These are phyloP conservation scores for Globisporangium heterothallicum DNA, from an alignment of 352 stramenopile species.

Conservation along the genomic window DNA sequence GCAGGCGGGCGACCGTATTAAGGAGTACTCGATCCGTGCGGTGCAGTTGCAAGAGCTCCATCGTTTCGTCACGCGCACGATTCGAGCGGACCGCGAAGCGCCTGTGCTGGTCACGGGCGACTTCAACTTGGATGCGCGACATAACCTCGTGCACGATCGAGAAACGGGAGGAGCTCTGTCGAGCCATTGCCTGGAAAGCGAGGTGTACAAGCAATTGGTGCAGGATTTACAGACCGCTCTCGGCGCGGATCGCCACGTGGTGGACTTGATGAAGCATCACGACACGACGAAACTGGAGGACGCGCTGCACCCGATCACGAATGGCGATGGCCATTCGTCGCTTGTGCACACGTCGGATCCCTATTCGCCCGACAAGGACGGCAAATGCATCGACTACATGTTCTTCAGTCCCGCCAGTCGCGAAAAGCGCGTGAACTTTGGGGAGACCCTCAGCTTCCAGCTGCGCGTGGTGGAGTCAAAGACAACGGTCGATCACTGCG, in stretches of 20 bases:
- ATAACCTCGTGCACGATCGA: constrained; percentile 50
- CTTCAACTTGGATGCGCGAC: constrained; percentile 77
- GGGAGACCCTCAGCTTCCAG: constrained; percentile 30
- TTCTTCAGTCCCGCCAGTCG: constrained; percentile 53
- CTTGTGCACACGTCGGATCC: constrained; percentile 48
- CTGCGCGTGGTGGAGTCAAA: constrained; percentile 34
- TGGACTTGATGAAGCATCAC: constrained; percentile 70
- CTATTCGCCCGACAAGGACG: constrained; percentile 40
- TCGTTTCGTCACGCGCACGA: constrained; percentile 43
- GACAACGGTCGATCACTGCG: constrained; percentile 58
- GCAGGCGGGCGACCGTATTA: constrained; percentile 50
- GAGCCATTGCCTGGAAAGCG: constrained; percentile 48
- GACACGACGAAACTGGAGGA: constrained; percentile 42
- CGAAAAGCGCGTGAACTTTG: constrained; percentile 16
- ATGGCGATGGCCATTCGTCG: constrained; percentile 67
- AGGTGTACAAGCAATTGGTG: constrained; percentile 56
- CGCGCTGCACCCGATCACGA: constrained; percentile 69
- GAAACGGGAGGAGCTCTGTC: constrained; percentile 18
- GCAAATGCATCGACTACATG: constrained; percentile 87
- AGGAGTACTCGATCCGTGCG: constrained; percentile 48
- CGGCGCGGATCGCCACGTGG: constrained; percentile 23
- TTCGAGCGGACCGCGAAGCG: constrained; percentile 41
- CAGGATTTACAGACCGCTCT: constrained; percentile 39
- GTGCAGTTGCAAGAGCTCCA: constrained; percentile 61
- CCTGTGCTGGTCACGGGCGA: constrained; percentile 72